Conservation (phyloP, 768 basidiomycete genomes). For the Lepiota subincarnata region DNA sequence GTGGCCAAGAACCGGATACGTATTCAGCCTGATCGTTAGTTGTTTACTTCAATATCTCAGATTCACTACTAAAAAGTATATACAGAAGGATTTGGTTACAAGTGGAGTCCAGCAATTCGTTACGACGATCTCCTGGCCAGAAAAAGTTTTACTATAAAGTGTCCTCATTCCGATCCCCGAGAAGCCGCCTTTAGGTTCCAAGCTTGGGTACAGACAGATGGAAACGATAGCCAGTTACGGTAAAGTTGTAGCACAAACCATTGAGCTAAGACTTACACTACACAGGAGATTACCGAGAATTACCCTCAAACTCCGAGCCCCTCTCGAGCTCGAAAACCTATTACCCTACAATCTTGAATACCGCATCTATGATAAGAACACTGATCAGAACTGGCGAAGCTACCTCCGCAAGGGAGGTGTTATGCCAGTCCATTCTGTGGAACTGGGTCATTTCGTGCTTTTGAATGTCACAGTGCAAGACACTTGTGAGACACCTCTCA, state of each 20-base stretch:
- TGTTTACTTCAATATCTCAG: background rate
- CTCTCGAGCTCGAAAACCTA: conserved; percentile 92
- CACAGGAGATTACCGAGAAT: conserved; percentile 81
- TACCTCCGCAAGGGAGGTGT: conserved; percentile 90
- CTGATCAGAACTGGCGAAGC: conserved; percentile 90
- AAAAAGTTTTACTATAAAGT: conserved; percentile 73
- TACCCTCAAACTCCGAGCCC: conserved; percentile 82
- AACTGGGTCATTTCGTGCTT: conserved; percentile 83
- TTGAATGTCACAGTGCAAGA: conserved; percentile 91
- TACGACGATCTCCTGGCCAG: conserved; percentile 83
- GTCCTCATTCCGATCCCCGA: conserved; percentile 71
- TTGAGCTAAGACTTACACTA: conserved; percentile 1
- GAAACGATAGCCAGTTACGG: conserved; percentile 47
- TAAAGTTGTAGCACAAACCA: conserved; percentile 24
- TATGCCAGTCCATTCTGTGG: conserved; percentile 96
- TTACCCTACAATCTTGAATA: conserved; percentile 93
- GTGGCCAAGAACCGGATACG: conserved; percentile 79
- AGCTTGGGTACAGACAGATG: conserved; percentile 79
- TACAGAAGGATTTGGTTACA: conserved; percentile 93
- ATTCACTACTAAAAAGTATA: conserved; percentile 2
- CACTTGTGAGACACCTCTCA: conserved; percentile 52
- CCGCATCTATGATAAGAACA: conserved; percentile 95
- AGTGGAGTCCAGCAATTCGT: conserved; percentile 83
- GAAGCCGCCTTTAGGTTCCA: conserved; percentile 96
- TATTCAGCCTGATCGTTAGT: conserved; percentile 89